Percentiles rank a stretch among this genome's conserved stretches.
phyloP scores from a whole-genome alignment of 305 asterid species.

The Andrographis paniculata region DNA sequence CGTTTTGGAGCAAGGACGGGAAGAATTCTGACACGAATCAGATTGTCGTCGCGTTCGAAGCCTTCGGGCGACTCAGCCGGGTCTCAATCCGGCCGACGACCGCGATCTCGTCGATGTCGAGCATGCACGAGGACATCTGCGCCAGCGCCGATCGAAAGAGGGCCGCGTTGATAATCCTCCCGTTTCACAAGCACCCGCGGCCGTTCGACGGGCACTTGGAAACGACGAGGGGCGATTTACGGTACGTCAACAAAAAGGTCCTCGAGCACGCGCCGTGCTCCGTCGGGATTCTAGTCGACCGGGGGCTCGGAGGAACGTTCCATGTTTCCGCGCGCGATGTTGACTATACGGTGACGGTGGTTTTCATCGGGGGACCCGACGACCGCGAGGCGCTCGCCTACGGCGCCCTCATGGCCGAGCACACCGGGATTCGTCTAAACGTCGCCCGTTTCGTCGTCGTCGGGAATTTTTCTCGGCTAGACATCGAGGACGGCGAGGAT shows the following conservation, averaged over 20 bases:
- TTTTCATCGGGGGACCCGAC: conserved; percentile 75
- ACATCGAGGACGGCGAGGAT: conserved; percentile 21
- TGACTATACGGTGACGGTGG: conserved; percentile 39
- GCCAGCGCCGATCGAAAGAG: conserved; percentile 41
- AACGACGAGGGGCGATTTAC: conserved; percentile 49
- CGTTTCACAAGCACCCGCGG: conserved; percentile 65
- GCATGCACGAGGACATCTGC: conserved; percentile 74
- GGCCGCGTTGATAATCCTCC: conserved; percentile 61
- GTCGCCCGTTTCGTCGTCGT: conserved; percentile 33
- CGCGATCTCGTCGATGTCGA: conserved; percentile 54
- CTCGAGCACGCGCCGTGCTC: conserved; percentile 70
- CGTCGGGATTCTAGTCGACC: conserved; percentile 67
- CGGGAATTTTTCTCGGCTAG: conserved; percentile 26
- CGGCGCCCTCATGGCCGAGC: conserved; percentile 80
- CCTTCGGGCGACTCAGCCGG: conserved; percentile 60
- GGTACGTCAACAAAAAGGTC: conserved; percentile 58
- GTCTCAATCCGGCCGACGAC: conserved; percentile 67
- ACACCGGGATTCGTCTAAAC: conserved; percentile 49
- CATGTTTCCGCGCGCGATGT: conserved; percentile 70
- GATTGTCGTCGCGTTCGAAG: conserved; percentile 67
- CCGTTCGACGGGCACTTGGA: conserved; percentile 71
- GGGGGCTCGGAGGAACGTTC: conserved; percentile 71
- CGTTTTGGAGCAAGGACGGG: conserved; percentile 56
- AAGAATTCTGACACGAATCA: conserved; percentile 37
- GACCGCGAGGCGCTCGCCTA: conserved; percentile 72